Base-by-base conservation (phyloP, 495 filamentous ascomycete genomes). In the Pseudevernia furfuracea region DNA sequence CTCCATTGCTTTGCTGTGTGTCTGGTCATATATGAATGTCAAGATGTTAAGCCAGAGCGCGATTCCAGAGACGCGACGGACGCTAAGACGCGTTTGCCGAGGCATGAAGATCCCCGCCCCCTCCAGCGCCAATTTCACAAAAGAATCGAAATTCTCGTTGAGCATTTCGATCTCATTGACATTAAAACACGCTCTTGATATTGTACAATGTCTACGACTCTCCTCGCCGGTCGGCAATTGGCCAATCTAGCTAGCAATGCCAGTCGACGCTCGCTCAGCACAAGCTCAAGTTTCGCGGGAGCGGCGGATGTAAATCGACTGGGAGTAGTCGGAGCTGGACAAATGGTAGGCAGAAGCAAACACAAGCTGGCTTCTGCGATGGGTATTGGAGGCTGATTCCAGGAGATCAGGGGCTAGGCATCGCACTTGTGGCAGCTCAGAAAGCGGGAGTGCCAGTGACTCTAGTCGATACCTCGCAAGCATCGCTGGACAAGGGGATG, bases 301-400 rank as follows among this genome's bases (percentile, higher is more conserved):
- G 85, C 85, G 69, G 83, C 85, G 69, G 86, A 92, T 76, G 89
- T 97, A 55, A 95, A 92, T 78, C 87, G 84, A 61, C 78, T 98
- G 25, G 94, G 94, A 63, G 95, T 99, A 38, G 78, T 99, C 69
- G 95, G 95, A 64, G 94, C 93, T 57, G 95, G 95, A 23, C 95
- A 97, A 74, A 97, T 97, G 91, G 91, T 94, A 79, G 74, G 75
- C 73, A 23, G 37, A 57, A 4, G n/a, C 43, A 67, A 75, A 64
- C 23, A 49, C 17, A n/a, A n/a, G 12, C 15, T 66, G 65, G 39
- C 64, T 39, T 17, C 53, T 34, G 12, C 41, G 38, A 28, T 48
- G n/a, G 32, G 28, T 25, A 34, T 64, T 23, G 14, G 21, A 60
- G 64, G 44, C 37, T 58, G 34, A 63, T 65, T 63, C 55, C 34